Evolutionary conservation across 1,284 basidiomycete species (phyloP), one percentile per base, ranked within the genome.

Genomic region (Ustilago trichophora): DNA sequence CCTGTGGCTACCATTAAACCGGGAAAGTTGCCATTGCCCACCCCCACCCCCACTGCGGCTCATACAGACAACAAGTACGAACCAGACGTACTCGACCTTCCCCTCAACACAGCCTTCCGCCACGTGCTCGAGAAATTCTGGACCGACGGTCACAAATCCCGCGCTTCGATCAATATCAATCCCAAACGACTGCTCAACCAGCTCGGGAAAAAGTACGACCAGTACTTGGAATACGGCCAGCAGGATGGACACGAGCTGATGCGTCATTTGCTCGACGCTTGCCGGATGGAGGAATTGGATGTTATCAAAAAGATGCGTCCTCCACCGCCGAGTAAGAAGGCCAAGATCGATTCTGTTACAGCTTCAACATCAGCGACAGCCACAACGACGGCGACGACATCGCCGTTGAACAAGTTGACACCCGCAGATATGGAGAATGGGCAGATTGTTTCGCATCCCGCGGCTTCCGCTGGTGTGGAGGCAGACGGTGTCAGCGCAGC

Each of bases 241-340:
- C 93, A 97, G 82, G 93, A 97, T 76, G 92, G 93, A 6, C 93
- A 97, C 79, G 93, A 96, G 83, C 89, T 95, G 68, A 83, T 96
- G 38, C 86, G 91, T 32, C 92, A 93, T 66, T 84, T 96, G 54
- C 84, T 96, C 38, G 93, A 96, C 80, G 90, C 89, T n/a, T 91
- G 94, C 85, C 87, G 91, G 44, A 93, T 94, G 91, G 93, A 97
- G 80, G 93, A 97, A 81, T 84, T 89, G 58, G 93, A 97, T 80
- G 84, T 91, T 43, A 91, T 92, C 82, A 92, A 91, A 81, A 87
- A 88, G 71, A 85, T 89, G 38, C 87, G 86, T 72, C 89, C 85
- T 10, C 83, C 13, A 83, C 84, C 13, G 79, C 80, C 29, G 69
- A 46, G 74, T 79, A 46, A 85, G 50, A 72, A 57, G 27, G 18